These are phyloP conservation scores for Ascochyta rabiei DNA, from an alignment of 2,329 filamentous ascomycete genomes.

Conservation along the genomic window DNA sequence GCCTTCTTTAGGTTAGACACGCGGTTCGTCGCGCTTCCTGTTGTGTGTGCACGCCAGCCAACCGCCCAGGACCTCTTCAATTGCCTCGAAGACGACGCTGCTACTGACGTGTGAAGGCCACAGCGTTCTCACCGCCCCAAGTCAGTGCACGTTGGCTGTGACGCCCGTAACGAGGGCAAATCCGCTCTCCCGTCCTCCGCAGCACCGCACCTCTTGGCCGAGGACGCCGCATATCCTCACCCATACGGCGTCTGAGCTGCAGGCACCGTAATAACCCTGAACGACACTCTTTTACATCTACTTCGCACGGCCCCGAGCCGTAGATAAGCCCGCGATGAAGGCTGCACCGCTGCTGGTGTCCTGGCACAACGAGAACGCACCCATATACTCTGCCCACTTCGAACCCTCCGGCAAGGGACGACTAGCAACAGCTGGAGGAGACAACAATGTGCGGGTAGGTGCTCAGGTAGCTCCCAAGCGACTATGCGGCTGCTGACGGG, in stretches of 20 bases:
- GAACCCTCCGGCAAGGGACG: conserved; percentile 90
- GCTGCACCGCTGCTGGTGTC: conserved; percentile 94
- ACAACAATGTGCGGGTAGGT: conserved; percentile 91
- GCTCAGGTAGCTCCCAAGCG: background rate
- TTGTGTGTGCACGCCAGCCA: conserved; percentile 22
- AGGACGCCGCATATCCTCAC: conserved; percentile 12
- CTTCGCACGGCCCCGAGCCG: conserved; percentile 30
- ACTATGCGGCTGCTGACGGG: conserved; percentile 44
- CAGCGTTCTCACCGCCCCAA: background rate
- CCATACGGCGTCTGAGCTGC: conserved; percentile 6
- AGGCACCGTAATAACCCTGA: background rate
- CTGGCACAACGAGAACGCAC: conserved; percentile 97
- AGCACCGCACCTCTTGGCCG: conserved; percentile 17
- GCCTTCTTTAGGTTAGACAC: conserved; percentile 26
- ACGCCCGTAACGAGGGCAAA: conserved; percentile 13
- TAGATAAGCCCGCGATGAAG: conserved; percentile 70
- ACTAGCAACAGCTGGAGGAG: conserved; percentile 90
- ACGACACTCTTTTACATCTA: background rate
- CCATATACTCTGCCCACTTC: conserved; percentile 97
- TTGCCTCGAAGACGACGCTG: conserved; percentile 21
- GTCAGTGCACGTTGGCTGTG: conserved; percentile 5
- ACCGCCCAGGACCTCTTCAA: conserved; percentile 23
- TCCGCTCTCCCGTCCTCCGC: conserved; percentile 19
- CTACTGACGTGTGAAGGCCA: background rate
- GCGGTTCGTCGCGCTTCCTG: conserved; percentile 26